Evolutionary conservation across 805 yeast species (phyloP), one percentile per base, ranked within the genome.

Genomic region (Teunomyces cretensis): DNA sequence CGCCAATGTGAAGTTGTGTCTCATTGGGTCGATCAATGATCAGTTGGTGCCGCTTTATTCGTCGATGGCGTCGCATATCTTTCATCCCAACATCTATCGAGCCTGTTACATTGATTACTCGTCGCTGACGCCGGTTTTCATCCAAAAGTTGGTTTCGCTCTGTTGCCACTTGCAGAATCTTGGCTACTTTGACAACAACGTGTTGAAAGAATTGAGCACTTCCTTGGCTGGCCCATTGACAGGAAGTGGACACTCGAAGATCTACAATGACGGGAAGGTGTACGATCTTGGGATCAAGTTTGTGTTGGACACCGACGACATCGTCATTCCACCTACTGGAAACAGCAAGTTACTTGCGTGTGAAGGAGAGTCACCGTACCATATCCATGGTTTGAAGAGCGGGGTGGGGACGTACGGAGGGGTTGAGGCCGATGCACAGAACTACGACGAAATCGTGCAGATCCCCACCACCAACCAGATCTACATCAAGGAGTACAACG

Each of bases 31-130:
- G 0, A 81, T 90, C 22, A 89, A 94, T 61, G 99, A 94, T 64
- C 99, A 90, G 64, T 65, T 94, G 56, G 97, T 92, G 2, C 99
- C 99, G 3, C 65, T 92, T 11, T 92, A 91, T 58, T 90, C 97
- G 0, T 84, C 97, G 0, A 75, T 85, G 9, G 90, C 96, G 37
- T 73, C 84, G 1, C 95, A 90, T 63, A 76, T 87, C 1, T 77
- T 78, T 52, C 99, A 92, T 68, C 98, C 99, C 2, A 88, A 90
- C 62, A 81, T 92, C 12, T 91, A 81, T 58, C 74, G 96, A 42
- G 95, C 96, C 0, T 90, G 91, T 14, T 94, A 88, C 59, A 81
- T 92, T 27, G 98, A 94, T 62, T 87, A 86, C 28, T 78, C 83
- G 15, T 83, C 94, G 1, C 79, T 79, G 44, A 78, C 96, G 0